Evolutionary conservation across 2,329 filamentous ascomycete species (phyloP).

Genomic region (Ceratocystis diversiconidia): DNA sequence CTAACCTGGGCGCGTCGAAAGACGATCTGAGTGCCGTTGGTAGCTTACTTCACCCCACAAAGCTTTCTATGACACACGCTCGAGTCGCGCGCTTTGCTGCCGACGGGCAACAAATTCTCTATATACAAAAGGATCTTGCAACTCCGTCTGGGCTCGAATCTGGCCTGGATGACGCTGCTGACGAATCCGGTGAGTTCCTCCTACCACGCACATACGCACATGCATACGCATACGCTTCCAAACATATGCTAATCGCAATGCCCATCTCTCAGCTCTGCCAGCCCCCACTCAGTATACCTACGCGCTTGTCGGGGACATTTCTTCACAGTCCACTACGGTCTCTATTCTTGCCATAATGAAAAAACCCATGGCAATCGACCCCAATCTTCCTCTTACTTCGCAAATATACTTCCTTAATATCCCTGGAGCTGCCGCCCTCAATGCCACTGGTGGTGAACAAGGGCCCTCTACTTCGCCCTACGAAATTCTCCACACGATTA

Average conservation of each 20-base stretch:
- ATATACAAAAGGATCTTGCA: conserved; percentile 72
- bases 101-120: conserved; percentile 75
- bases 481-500: conserved; percentile 79
- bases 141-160: conserved; percentile 38
- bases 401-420: conserved; percentile 91
- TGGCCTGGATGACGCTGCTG: conserved; percentile 35
- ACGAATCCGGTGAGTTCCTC: conserved; percentile 30
- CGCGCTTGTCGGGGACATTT: conserved; percentile 67
- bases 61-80: conserved; percentile 65
- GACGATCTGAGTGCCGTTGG: conserved; percentile 67
- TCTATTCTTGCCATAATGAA: conserved; percentile 84
- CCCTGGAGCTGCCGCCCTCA: conserved; percentile 62
- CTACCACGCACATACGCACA: not conserved
- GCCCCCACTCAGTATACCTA: conserved; percentile 52
- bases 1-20: conserved; percentile 59
- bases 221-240: not conserved
- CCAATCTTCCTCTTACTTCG: conserved; percentile 62
- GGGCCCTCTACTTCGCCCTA: conserved; percentile 66
- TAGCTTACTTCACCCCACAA: conserved; percentile 64
- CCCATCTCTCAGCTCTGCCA: conserved; percentile 20
- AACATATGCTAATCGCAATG: not conserved
- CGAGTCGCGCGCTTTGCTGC: conserved; percentile 80
- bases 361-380: conserved; percentile 74
- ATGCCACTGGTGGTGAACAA: conserved; percentile 52
- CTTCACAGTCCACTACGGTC: conserved; percentile 62